Conservation (phyloP, 371 early-diverging fungal species). For the Lichtheimia corymbifera region DNA sequence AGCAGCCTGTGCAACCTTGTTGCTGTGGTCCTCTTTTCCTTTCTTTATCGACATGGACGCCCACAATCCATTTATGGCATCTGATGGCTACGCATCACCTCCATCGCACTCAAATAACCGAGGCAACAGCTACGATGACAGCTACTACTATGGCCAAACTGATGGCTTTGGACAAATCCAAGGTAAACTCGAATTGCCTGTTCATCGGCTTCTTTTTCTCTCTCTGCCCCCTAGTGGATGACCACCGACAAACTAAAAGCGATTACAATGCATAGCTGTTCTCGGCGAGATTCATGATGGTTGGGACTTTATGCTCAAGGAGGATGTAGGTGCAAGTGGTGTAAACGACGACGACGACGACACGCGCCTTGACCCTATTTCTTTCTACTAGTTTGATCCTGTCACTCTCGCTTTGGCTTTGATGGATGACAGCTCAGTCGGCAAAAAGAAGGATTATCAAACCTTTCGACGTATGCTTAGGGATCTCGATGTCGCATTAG, state of each 20-base stretch:
- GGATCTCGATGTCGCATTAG: slow-evolving; percentile 82
- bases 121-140: neutral
- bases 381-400: slow-evolving; percentile 78
- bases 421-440: slow-evolving; percentile 81
- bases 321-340: slow-evolving; percentile 40
- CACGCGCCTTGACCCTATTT: neutral
- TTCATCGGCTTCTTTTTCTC: neutral
- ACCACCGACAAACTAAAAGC: too few species aligned
- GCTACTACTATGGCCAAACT: neutral
- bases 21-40: neutral
- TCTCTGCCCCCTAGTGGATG: neutral
- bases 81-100: slow-evolving; percentile 1
- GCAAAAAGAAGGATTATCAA: slow-evolving; percentile 75
- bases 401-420: slow-evolving; percentile 84
- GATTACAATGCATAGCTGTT: slow-evolving; percentile 21
- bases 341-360: neutral
- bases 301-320: slow-evolving; percentile 70
- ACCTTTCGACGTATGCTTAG: slow-evolving; percentile 70
- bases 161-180: neutral
- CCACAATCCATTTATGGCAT: slow-evolving; percentile 4
- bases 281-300: slow-evolving; percentile 52
- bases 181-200: neutral
- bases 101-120: neutral
- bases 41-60: slow-evolving; percentile 6
- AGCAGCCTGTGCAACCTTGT: neutral